Conservation (phyloP, 2,329 filamentous ascomycete genomes). For the Sphaerostilbella broomeana region DNA sequence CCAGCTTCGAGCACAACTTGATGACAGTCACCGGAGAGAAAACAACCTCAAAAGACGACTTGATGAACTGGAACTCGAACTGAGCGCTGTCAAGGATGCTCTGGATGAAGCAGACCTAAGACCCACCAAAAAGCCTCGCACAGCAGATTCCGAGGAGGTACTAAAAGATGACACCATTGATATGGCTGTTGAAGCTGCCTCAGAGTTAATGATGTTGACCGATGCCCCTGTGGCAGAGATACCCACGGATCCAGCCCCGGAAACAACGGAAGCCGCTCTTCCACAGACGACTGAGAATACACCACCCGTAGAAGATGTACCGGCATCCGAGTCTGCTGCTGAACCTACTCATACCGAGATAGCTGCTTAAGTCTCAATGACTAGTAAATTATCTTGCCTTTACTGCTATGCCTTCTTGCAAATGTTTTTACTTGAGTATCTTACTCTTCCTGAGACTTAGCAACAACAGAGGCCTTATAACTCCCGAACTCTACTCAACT, state of each 20-base stretch:
- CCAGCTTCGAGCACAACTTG: slow-evolving; percentile 56
- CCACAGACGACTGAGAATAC: no score
- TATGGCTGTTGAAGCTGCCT: slow-evolving; percentile 5
- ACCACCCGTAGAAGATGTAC: no score
- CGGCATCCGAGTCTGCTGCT: no score
- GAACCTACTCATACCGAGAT: neutral
- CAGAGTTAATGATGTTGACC: slow-evolving; percentile 6
- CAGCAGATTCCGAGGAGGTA: slow-evolving; percentile 14
- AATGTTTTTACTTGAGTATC: no score
- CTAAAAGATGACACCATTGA: slow-evolving; percentile 4
- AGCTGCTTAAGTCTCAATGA: no score
- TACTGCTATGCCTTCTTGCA: no score
- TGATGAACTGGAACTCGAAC: slow-evolving; percentile 66
- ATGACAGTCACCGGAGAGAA: slow-evolving; percentile 72
- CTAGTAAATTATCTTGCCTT: no score
- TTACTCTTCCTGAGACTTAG: neutral
- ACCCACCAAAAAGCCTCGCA: slow-evolving; percentile 24
- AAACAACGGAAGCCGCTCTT: neutral
- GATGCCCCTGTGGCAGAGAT: slow-evolving; percentile 6
- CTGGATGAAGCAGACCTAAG: slow-evolving; percentile 16
- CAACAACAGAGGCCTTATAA: slow-evolving; percentile 1
- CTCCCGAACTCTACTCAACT: slow-evolving; percentile 19
- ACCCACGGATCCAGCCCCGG: neutral
- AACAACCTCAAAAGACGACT: slow-evolving; percentile 75
- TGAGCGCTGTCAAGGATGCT: slow-evolving; percentile 28